Evolutionary conservation across 2,329 filamentous ascomycete species (phyloP), one percentile per base, ranked within the genome.

Genomic region (Neofusicoccum kwambonambiense): DNA sequence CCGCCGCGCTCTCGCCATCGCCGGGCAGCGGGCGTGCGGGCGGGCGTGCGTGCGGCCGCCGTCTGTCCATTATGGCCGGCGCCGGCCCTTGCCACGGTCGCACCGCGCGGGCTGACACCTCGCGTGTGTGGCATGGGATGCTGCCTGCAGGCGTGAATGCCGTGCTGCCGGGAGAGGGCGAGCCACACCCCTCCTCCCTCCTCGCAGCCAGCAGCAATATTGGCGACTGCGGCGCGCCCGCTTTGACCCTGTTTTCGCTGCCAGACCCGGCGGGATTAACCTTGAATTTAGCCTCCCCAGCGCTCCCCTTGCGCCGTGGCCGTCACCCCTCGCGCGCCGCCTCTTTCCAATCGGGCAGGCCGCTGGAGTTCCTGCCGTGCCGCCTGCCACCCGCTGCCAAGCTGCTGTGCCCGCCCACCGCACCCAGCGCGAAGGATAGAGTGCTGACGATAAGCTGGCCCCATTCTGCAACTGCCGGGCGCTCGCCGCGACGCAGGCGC

Each of bases 271-370:
- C 57, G 39, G 47, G 17, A 62, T 51, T 51, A 51, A 62, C 58
- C 58, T 62, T 62, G 58, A 42, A 41, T 51, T 62, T 62, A 62
- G 58, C 58, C 45, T 62, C 19, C 58, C 58, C 58, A 31, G 27
- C 27, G 6, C 27, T 31, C 27, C 22, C 22, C 22, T 62, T 62
- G 45, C 58, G 35, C 41, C 27, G 17, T 22, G 56, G 4, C 42
- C 17, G 56, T 42, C 31, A 37, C n/a, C 12, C 41, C 56, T 47
- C 54, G 22, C 54, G 2, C 39, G 3, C 15, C 12, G 8, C n/a
- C 37, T 27, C 15, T n/a, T 22, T 12, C 44, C 12, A 17, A 47
- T 60, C 31, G 42, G 56, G 56, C 31, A 35, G 56, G 56, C 42
- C 42, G 27, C 44, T 45, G n/a, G 42, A 9, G 27, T 34, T 15